A percentile compares a stretch with the other conserved stretches of the same genome.
Evolutionary conservation across 2,329 filamentous ascomycete species (phyloP).

Genomic region (Botrytis squamosa): DNA sequence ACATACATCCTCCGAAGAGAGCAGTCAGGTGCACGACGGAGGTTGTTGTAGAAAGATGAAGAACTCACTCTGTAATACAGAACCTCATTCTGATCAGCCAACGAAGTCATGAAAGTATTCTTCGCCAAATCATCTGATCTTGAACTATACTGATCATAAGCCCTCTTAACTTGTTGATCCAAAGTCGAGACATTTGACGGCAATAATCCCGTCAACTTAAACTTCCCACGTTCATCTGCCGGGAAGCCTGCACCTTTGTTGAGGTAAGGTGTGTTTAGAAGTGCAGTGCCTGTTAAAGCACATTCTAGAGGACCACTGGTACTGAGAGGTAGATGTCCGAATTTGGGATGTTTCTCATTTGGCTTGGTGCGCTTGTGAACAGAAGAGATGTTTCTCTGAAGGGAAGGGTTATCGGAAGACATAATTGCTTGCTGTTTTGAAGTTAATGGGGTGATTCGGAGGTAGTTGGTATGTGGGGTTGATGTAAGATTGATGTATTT

Average conservation of each 20-base stretch:
- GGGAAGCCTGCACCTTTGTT: slow-evolving; percentile 85
- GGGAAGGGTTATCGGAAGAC: background rate
- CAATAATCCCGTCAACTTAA: slow-evolving; percentile 70
- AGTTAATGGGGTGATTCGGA: background rate
- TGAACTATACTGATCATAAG: slow-evolving; percentile 75
- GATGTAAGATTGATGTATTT: background rate
- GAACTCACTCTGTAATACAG: slow-evolving; percentile 68
- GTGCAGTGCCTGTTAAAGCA: slow-evolving; percentile 49
- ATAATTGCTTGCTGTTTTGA: slow-evolving; percentile 2
- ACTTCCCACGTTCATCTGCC: slow-evolving; percentile 62
- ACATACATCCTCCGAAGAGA: background rate
- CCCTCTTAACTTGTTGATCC: slow-evolving; percentile 72
- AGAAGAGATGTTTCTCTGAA: slow-evolving; percentile 27
- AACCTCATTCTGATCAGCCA: slow-evolving; percentile 84
- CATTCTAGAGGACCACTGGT: slow-evolving; percentile 51
- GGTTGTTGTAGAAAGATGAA: background rate
- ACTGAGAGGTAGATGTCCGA: slow-evolving; percentile 48
- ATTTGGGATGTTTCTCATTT: slow-evolving; percentile 40
- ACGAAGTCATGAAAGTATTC: slow-evolving; percentile 82
- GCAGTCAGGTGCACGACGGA: background rate
- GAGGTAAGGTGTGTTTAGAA: slow-evolving; percentile 66
- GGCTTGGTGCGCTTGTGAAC: slow-evolving; percentile 31
- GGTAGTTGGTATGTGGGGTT: background rate
- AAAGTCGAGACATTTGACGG: slow-evolving; percentile 71
- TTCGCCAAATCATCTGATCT: slow-evolving; percentile 67